Evolutionary conservation across 2,329 filamentous ascomycete species (phyloP).

Genomic region (Calonectria montana): DNA sequence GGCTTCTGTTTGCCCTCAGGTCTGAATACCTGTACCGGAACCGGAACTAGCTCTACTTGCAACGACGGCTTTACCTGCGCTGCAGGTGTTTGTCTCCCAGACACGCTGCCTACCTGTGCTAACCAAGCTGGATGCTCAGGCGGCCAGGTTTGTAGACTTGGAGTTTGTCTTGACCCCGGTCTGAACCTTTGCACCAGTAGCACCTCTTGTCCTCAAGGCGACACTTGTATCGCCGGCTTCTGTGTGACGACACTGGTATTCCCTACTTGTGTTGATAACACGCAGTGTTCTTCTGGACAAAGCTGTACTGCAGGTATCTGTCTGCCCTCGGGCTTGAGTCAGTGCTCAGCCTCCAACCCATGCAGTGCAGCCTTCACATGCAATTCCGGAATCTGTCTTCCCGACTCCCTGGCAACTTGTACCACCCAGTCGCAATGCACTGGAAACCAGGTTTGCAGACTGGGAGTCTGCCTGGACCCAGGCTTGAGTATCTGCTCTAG

Average conservation of each 20-base stretch:
- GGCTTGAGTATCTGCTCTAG: not conserved
- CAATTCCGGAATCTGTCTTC: not conserved
- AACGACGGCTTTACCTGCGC: not conserved
- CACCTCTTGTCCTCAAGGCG: not conserved
- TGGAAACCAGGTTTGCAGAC: not conserved
- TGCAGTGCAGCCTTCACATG: not conserved
- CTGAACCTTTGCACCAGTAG: not conserved
- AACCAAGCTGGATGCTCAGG: not conserved
- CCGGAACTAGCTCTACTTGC: not conserved
- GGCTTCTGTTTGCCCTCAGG: slow-evolving; percentile 6
- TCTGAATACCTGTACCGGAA: not conserved
- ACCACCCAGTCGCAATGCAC: not conserved
- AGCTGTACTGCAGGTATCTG: slow-evolving; percentile 6
- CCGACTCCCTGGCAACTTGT: not conserved
- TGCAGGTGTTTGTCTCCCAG: not conserved
- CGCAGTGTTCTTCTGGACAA: not conserved
- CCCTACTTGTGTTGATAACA: not conserved
- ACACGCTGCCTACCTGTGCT: not conserved
- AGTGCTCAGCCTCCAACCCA: not conserved
- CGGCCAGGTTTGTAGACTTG: not conserved
- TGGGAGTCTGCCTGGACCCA: slow-evolving; percentile 1
- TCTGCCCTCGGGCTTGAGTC: not conserved
- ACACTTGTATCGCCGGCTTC: slow-evolving; percentile 6
- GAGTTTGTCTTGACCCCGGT: slow-evolving; percentile 2
- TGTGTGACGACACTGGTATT: slow-evolving; percentile 3